These are phyloP conservation scores for Ascochyta lentis DNA, from an alignment of 2,329 filamentous ascomycete genomes.

Conservation along the genomic window DNA sequence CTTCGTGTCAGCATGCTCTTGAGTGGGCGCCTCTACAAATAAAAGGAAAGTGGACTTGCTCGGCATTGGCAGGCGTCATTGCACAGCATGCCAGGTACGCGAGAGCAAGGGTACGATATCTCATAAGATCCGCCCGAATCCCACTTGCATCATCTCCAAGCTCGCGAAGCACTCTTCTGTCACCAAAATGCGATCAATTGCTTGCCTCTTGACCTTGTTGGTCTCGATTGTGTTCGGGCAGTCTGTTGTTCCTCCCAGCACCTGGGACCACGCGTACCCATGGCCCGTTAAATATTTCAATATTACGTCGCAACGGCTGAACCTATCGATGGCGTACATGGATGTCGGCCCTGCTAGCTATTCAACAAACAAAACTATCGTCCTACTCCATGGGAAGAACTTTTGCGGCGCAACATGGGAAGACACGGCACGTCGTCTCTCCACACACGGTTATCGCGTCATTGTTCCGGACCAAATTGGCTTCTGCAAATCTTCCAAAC, in stretches of 20 bases:
- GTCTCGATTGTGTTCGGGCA: conserved; percentile 13
- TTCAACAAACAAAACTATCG: conserved; percentile 51
- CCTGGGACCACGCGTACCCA: conserved; percentile 56
- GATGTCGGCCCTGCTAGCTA: conserved; percentile 53
- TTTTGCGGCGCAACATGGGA: conserved; percentile 64
- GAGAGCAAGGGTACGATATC: conserved; percentile 17
- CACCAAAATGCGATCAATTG: conserved; percentile 13
- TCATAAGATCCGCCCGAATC: conserved; percentile 3
- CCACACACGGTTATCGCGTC: conserved; percentile 57
- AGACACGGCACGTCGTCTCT: conserved; percentile 54
- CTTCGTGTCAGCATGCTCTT: conserved; percentile 1
- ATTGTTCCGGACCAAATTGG: conserved; percentile 63
- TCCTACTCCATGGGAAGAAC: conserved; percentile 64
- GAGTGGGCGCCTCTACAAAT: background rate
- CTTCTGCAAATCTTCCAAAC: conserved; percentile 65
- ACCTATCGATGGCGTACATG: conserved; percentile 65
- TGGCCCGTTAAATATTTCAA: conserved; percentile 57
- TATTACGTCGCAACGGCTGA: conserved; percentile 56
- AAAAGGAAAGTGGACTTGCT: background rate
- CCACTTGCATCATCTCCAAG: background rate
- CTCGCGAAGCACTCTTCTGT: background rate
- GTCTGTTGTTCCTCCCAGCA: conserved; percentile 22
- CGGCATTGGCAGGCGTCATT: conserved; percentile 19
- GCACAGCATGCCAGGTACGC: conserved; percentile 19
- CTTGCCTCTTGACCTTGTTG: conserved; percentile 5